These are phyloP conservation scores for Corymbia citriodora DNA, from an alignment of 441 rosid genomes.

Conservation along the genomic window DNA sequence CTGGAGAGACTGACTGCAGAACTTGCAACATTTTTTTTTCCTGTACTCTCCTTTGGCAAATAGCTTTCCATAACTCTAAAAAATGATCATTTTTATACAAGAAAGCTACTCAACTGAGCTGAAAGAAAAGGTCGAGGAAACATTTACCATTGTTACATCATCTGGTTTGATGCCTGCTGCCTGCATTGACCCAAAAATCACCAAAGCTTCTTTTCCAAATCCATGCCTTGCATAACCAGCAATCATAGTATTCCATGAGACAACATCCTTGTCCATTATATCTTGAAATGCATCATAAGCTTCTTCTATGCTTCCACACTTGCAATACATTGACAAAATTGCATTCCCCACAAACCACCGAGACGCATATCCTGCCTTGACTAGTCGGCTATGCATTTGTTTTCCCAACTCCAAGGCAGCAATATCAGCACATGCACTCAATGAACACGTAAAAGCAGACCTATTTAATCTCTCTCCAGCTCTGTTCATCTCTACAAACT, in stretches of 20 bases:
- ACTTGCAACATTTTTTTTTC: neutral
- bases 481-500: constrained; percentile 10
- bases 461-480: constrained; percentile 5
- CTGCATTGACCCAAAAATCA: constrained; percentile 11
- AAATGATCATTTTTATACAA: neutral
- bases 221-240: constrained; percentile 14
- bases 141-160: constrained; percentile 9
- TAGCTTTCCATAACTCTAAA: neutral
- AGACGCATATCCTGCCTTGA: constrained; percentile 16
- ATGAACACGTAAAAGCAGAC: constrained; percentile 4
- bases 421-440: constrained; percentile 13
- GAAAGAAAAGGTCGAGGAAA: neutral
- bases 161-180: constrained; percentile 9
- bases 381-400: constrained; percentile 12
- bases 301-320: constrained; percentile 18
- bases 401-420: constrained; percentile 17
- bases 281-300: constrained; percentile 13
- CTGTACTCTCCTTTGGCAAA: neutral
- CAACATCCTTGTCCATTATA: constrained; percentile 8
- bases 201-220: constrained; percentile 14
- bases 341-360: constrained; percentile 17
- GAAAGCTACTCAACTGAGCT: neutral
- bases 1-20: neutral
- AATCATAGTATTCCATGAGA: constrained; percentile 18
- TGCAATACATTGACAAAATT: constrained; percentile 14